Percentiles rank a stretch among this genome's conserved stretches.
These are phyloP conservation scores for Chrysanthemum makinoi DNA, from an alignment of 129 eudicot species.

Conservation along the genomic window DNA sequence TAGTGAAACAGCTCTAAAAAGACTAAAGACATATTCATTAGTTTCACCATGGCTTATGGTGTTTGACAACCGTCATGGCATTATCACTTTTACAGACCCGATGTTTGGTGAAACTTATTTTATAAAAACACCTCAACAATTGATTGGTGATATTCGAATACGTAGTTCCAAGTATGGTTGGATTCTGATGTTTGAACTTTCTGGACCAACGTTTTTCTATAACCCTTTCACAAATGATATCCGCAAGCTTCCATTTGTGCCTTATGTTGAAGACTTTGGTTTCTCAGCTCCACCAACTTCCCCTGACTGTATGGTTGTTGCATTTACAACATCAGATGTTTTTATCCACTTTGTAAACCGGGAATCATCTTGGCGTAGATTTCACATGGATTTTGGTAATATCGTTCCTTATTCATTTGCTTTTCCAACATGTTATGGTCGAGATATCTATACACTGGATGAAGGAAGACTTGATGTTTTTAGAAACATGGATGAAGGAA, in stretches of 20 bases:
- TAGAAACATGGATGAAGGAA: background rate
- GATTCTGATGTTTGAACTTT: too few relatives aligned
- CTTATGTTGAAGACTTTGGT: background rate
- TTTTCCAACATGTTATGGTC: background rate
- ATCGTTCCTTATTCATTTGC: too few relatives aligned
- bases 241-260: conserved; percentile 3
- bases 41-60: conserved; percentile 31
- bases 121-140: background rate
- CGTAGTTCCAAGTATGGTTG: too few relatives aligned
- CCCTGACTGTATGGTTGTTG: conserved; percentile 25
- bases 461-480: conserved; percentile 3
- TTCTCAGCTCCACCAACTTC: conserved; percentile 13
- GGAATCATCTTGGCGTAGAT: too few relatives aligned
- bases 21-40: too few relatives aligned
- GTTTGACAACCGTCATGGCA: background rate
- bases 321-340: background rate
- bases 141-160: background rate
- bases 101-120: conserved; percentile 14
- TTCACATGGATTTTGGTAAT: too few relatives aligned
- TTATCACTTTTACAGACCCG: conserved; percentile 2
- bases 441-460: background rate
- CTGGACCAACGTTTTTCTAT: background rate
- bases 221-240: conserved; percentile 26
- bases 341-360: too few relatives aligned
- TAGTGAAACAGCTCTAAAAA: too few relatives aligned